Evolutionary conservation across 768 basidiomycete genomes (phyloP).

Genomic region (Suillus variegatus): DNA sequence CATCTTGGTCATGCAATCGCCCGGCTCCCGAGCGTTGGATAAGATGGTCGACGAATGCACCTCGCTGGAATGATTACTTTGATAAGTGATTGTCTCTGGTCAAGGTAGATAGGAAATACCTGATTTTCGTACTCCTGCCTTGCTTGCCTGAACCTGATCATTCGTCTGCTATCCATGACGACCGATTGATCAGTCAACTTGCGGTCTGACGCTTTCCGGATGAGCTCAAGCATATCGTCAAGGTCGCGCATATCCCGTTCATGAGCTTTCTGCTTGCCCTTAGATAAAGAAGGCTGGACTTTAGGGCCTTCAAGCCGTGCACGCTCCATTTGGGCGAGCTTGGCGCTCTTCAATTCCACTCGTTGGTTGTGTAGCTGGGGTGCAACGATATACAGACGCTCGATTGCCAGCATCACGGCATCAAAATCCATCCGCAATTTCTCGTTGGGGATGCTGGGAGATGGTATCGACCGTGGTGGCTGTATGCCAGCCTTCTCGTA

Average conservation of each 20-base stretch:
- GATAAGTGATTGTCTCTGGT: slow-evolving; percentile 5
- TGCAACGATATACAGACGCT: slow-evolving; percentile 79
- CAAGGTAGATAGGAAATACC: slow-evolving; percentile 40
- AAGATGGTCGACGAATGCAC: slow-evolving; percentile 75
- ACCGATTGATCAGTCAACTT: slow-evolving; percentile 72
- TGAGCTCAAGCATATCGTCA: slow-evolving; percentile 68
- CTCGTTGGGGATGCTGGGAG: slow-evolving; percentile 22
- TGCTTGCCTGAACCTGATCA: slow-evolving; percentile 53
- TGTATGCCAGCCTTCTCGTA: slow-evolving; percentile 10
- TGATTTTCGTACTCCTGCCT: slow-evolving; percentile 61
- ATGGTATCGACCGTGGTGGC: slow-evolving; percentile 14
- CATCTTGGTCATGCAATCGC: slow-evolving; percentile 80
- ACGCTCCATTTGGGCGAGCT: slow-evolving; percentile 72
- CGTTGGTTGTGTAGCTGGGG: slow-evolving; percentile 92
- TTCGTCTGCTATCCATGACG: slow-evolving; percentile 61
- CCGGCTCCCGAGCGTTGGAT: slow-evolving; percentile 71
- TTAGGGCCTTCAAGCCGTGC: slow-evolving; percentile 50
- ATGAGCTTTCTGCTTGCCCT: slow-evolving; percentile 50
- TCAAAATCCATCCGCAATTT: slow-evolving; percentile 78
- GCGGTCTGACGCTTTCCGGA: slow-evolving; percentile 71
- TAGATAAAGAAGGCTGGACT: slow-evolving; percentile 24
- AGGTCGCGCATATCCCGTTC: slow-evolving; percentile 53
- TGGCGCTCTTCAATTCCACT: slow-evolving; percentile 79
- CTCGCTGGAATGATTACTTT: slow-evolving; percentile 46
- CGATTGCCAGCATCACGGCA: slow-evolving; percentile 83